Conservation (phyloP, 2,329 filamentous ascomycete genomes). For the Aspergillus ochraceus region DNA sequence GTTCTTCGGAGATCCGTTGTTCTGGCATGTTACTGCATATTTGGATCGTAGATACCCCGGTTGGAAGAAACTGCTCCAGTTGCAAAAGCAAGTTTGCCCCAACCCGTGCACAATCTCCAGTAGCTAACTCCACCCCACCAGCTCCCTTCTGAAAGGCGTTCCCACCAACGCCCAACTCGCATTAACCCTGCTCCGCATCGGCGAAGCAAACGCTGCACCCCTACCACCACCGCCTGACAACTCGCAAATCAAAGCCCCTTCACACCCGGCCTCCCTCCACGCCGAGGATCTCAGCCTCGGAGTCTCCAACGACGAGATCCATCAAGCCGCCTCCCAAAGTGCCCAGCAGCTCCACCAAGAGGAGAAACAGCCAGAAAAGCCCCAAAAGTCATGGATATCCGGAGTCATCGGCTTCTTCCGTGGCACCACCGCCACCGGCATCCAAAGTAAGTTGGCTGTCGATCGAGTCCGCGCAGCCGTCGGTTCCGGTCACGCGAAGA, state of each 20-base stretch:
- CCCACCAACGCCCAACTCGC: constrained; percentile 86
- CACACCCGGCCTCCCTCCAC: neutral
- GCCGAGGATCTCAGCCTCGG: neutral
- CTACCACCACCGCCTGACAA: constrained; percentile 62
- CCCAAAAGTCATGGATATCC: constrained; percentile 31
- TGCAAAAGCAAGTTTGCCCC: constrained; percentile 55
- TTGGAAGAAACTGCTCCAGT: constrained; percentile 74
- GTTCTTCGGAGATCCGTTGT: constrained; percentile 78
- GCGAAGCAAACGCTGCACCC: constrained; percentile 78
- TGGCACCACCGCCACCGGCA: constrained; percentile 66
- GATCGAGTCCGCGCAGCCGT: constrained; percentile 70
- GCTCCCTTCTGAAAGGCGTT: constrained; percentile 73
- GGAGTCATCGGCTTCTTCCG: constrained; percentile 67
- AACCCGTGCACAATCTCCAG: too few species aligned
- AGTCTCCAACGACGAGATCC: neutral
- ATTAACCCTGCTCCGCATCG: constrained; percentile 76
- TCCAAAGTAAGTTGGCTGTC: constrained; percentile 69
- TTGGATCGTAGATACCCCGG: constrained; percentile 56
- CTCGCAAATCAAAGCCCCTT: neutral
- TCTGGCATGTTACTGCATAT: constrained; percentile 58
- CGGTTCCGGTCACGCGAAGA: constrained; percentile 63
- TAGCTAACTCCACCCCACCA: constrained; percentile 23
- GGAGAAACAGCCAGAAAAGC: neutral
- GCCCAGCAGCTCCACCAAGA: too few species aligned
- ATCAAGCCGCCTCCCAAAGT: neutral